Base-by-base conservation (phyloP, 208 protist genomes). In the Borovskyia barvae region DNA sequence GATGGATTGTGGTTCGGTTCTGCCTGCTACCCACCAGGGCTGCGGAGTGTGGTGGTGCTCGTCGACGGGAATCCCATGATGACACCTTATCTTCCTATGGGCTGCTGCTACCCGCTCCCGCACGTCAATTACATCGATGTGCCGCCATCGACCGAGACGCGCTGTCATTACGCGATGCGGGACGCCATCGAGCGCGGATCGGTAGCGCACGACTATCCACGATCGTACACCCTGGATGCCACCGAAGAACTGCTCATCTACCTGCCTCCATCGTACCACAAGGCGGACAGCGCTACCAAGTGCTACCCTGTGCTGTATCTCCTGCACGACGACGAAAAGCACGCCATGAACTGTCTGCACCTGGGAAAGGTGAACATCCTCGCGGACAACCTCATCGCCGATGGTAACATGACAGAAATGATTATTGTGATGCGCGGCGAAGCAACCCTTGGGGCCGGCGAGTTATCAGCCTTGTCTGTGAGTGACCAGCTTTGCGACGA, bases 241-340 rank as follows among this genome's bases (percentile, higher is more conserved):
- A 41, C 33, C 3, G 72, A 78, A 39, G 63, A 64, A n/a, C 14
- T 78, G 8, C 28, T 69, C 30, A 51, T 78, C 24, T 78, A 78
- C 36, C 41, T 73, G n/a, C 65, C 72, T 8, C 58, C 72, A 15
- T 55, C 65, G 22, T 73, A 78, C 47, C 58, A 73, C 43, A 66
- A 59, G 29, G 26, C 36, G 3, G 22, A 22, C 36, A 58, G 45
- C 20, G 72, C 59, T 15, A 66, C 46, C 6, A 47, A 56, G 11
- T 54, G 50, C 30, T 73, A 78, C 51, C 65, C 72, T 12, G 72
- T 78, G 25, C 58, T 78, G 4, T 73, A 78, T 47, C 65, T 78
- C 36, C 61, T 69, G 17, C 66, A 78, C 57, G 59, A 60, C 15
- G 52, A 57, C 51, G 29, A 47, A n/a, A 53, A 73, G 14, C 40